Conservation (phyloP, 2,329 filamentous ascomycete species). For the Neospermospora avenae region DNA sequence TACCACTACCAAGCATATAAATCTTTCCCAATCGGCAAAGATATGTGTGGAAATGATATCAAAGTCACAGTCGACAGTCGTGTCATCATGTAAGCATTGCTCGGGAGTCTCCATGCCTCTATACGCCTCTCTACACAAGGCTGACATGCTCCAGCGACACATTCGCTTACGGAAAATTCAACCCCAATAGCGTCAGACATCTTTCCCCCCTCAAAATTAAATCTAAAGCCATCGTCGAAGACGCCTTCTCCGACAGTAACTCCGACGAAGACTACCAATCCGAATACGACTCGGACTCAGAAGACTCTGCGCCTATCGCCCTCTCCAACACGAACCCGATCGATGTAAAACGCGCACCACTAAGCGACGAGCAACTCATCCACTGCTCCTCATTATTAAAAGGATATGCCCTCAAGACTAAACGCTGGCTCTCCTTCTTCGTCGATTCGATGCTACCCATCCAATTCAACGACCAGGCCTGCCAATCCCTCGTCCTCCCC, state of each 20-base stretch:
- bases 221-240: conserved; percentile 10
- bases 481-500: conserved; percentile 47
- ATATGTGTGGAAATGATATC: conserved; percentile 21
- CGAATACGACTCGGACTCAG: not conserved
- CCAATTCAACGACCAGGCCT: conserved; percentile 47
- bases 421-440: conserved; percentile 49
- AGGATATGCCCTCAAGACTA: conserved; percentile 48
- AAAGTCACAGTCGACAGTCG: conserved; percentile 25
- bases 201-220: conserved; percentile 18
- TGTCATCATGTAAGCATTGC: conserved; percentile 22
- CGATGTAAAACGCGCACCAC: conserved; percentile 27
- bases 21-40: conserved; percentile 21
- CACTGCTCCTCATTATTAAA: conserved; percentile 42
- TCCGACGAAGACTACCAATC: not conserved
- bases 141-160: conserved; percentile 13
- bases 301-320: not conserved
- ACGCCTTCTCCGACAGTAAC: not conserved
- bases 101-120: no score
- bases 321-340: conserved; percentile 4
- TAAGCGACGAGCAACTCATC: conserved; percentile 41
- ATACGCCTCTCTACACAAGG: not conserved
- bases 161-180: conserved; percentile 27
- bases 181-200: conserved; percentile 25
- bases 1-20: conserved; percentile 48
- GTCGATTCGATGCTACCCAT: conserved; percentile 45